Evolutionary conservation across 306 rosid genomes (phyloP).

Genomic region (Glycine latifolia): DNA sequence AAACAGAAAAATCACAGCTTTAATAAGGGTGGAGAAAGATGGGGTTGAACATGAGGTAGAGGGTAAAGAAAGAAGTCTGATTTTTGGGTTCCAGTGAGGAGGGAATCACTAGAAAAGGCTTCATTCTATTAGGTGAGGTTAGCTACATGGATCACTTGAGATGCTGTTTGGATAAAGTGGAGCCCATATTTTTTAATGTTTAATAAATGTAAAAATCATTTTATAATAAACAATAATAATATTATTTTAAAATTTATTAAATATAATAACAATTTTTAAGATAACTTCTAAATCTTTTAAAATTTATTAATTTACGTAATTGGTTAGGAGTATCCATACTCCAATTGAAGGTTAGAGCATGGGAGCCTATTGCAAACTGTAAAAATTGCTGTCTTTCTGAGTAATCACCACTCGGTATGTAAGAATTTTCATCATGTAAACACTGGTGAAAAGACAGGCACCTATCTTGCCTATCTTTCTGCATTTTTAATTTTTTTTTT

Average conservation of each 20-base stretch:
- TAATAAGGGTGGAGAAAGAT: neutral
- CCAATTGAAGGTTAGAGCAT: neutral
- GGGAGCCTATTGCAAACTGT: neutral
- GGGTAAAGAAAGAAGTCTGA: neutral
- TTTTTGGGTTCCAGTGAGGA: neutral
- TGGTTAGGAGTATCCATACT: neutral
- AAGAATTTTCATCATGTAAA: constrained; percentile 8
- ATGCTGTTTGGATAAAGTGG: neutral
- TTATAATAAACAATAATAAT: neutral
- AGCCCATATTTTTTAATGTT: neutral
- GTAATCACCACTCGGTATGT: neutral
- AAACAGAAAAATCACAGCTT: no score
- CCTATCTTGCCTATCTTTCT: neutral
- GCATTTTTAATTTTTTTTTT: neutral
- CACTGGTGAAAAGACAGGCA: neutral
- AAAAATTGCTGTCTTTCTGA: neutral
- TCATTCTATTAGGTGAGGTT: neutral
- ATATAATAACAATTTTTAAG: neutral
- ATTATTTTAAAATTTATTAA: neutral
- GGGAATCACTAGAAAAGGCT: neutral
- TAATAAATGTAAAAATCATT: neutral
- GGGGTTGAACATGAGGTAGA: neutral
- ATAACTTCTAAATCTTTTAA: neutral
- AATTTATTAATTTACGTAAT: neutral
- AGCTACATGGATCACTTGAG: neutral